Percentiles rank a stretch among this genome's conserved stretches.
Conservation (phyloP, 208 protist species). For the Leishmania turanica region DNA sequence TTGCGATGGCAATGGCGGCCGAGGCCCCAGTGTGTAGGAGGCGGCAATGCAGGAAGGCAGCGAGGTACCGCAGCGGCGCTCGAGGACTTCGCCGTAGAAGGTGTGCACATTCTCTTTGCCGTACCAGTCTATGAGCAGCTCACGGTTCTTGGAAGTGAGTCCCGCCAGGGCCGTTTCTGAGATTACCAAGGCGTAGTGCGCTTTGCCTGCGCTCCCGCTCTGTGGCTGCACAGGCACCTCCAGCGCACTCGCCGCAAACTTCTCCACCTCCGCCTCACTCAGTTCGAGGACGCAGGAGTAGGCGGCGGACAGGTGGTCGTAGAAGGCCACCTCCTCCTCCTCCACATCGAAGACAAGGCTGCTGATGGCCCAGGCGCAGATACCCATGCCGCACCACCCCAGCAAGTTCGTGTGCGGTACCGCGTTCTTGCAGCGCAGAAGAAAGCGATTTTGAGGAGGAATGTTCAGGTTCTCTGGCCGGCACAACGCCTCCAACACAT, state of each 20-base stretch:
- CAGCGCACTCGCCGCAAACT: constrained; percentile 65
- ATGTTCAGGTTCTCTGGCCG: constrained; percentile 71
- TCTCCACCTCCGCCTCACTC: constrained; percentile 48
- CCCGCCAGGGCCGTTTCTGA: constrained; percentile 51
- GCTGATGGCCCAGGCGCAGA: constrained; percentile 76
- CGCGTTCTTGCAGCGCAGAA: constrained; percentile 33
- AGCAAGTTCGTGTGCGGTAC: constrained; percentile 79
- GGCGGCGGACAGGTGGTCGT: constrained; percentile 50
- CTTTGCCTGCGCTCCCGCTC: not conserved
- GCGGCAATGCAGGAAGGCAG: constrained; percentile 49
- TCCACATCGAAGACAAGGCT: constrained; percentile 53
- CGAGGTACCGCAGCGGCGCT: constrained; percentile 62
- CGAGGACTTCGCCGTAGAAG: constrained; percentile 63
- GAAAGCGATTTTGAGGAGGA: constrained; percentile 60
- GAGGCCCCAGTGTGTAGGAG: constrained; percentile 52
- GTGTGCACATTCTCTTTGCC: constrained; percentile 56
- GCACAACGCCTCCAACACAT: constrained; percentile 66
- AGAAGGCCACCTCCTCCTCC: constrained; percentile 58
- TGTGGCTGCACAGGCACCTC: constrained; percentile 37
- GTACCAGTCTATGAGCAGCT: constrained; percentile 58
- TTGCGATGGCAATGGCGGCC: constrained; percentile 36
- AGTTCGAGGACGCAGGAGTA: constrained; percentile 68
- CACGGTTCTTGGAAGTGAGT: constrained; percentile 32
- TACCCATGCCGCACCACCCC: constrained; percentile 77
- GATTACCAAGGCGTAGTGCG: constrained; percentile 49